Percentiles rank a stretch among this genome's conserved stretches.
These are phyloP conservation scores for Backusella liffmaniae DNA, from an alignment of 192 early-diverging fungal genomes.

Conservation along the genomic window DNA sequence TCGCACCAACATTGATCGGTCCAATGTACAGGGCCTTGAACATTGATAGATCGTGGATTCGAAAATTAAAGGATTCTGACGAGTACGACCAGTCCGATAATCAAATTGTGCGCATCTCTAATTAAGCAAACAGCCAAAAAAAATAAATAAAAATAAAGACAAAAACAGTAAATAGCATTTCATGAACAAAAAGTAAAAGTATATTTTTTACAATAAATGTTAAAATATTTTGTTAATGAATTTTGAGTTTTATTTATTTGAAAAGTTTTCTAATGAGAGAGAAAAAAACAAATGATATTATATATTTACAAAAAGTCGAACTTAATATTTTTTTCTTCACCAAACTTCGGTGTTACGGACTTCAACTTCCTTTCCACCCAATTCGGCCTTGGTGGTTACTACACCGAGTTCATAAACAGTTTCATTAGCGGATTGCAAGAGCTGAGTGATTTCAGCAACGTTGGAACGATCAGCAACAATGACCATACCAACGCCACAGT, in stretches of 20 bases:
- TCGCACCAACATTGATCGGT: background rate
- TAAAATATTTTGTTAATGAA: background rate
- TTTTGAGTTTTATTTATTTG: conserved; percentile 8
- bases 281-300: background rate
- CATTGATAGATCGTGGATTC: conserved; percentile 12
- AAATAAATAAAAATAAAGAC: background rate
- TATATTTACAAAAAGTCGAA: conserved; percentile 6
- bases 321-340: conserved; percentile 24
- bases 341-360: conserved; percentile 39
- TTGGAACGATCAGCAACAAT: conserved; percentile 72
- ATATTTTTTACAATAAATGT: background rate
- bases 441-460: conserved; percentile 54
- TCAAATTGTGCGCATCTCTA: background rate
- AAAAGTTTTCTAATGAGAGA: background rate
- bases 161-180: background rate
- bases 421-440: conserved; percentile 65
- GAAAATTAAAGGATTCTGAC: background rate
- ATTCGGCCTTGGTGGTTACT: conserved; percentile 49
- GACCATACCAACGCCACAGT: conserved; percentile 99
- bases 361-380: conserved; percentile 52
- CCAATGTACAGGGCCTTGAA: conserved; percentile 4
- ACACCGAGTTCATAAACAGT: conserved; percentile 69
- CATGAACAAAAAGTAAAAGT: background rate
- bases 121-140: background rate
- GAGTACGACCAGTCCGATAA: background rate